Evolutionary conservation across 257 asterid species (phyloP).

Genomic region (Asclepias syriaca): DNA sequence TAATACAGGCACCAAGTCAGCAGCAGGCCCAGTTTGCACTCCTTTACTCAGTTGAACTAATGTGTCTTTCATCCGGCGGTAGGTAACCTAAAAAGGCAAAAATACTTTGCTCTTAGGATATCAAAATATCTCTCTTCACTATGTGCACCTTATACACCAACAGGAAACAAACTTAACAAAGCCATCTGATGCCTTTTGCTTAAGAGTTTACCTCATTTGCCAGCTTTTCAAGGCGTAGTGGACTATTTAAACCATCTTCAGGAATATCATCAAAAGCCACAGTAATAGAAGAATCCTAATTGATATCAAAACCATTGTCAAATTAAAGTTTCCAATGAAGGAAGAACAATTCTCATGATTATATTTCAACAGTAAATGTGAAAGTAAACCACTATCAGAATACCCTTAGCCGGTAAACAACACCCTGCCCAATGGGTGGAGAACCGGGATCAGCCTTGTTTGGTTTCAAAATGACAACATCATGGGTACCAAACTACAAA

Average conservation of each 20-base stretch:
- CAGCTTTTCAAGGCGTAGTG: constrained; percentile 84
- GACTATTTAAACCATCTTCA: constrained; percentile 84
- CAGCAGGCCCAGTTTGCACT: constrained; percentile 83
- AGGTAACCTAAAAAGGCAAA: constrained; percentile 64
- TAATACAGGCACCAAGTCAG: constrained; percentile 85
- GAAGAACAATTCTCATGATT: neutral
- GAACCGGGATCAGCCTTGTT: constrained; percentile 88
- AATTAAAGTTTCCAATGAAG: neutral
- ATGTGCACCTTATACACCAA: neutral
- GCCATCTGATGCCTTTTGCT: constrained; percentile 3
- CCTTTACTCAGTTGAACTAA: constrained; percentile 85
- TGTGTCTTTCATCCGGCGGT: constrained; percentile 88
- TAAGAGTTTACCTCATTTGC: constrained; percentile 75
- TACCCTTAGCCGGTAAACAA: constrained; percentile 92
- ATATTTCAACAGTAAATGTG: neutral
- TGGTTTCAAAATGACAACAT: constrained; percentile 78
- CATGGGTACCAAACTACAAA: constrained; percentile 87
- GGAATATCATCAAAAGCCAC: constrained; percentile 95
- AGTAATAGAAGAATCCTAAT: constrained; percentile 86
- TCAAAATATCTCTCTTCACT: neutral
- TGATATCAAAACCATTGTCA: constrained; percentile 21
- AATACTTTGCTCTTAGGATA: constrained; percentile 2
- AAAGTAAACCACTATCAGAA: neutral
- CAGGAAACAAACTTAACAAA: constrained; percentile 1
- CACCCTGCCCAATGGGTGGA: constrained; percentile 94